Evolutionary conservation across 1,284 basidiomycete species (phyloP).

Genomic region (Ustilago sp.): DNA sequence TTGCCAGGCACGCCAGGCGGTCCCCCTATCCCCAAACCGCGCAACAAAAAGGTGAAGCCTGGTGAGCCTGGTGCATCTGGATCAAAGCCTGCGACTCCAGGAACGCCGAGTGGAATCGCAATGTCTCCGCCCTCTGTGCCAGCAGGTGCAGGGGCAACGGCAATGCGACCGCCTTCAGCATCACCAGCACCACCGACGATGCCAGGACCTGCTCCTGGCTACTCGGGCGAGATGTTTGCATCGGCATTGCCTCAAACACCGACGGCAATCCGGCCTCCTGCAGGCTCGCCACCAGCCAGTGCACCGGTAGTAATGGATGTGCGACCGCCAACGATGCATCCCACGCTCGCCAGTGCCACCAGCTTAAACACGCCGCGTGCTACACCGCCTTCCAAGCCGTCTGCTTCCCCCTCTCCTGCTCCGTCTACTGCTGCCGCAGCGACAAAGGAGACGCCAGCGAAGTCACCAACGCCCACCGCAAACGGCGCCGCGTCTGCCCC

Average conservation of each 20-base stretch:
- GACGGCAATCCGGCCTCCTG: conserved; percentile 19
- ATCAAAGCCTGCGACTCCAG: conserved; percentile 11
- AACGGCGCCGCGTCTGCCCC: conserved; percentile 11
- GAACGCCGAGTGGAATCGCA: conserved; percentile 6
- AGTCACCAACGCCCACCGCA: conserved; percentile 13
- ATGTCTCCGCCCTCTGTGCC: conserved; percentile 10
- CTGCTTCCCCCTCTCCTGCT: conserved; percentile 23
- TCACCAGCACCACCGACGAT: conserved; percentile 32
- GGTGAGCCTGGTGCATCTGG: conserved; percentile 21
- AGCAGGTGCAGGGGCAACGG: background rate
- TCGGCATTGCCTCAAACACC: conserved; percentile 37
- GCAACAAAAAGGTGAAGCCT: conserved; percentile 50
- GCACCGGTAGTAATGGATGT: conserved; percentile 15
- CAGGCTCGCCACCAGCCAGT: conserved; percentile 13
- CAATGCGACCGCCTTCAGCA: conserved; percentile 17
- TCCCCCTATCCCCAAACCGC: conserved; percentile 26
- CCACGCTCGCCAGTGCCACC: conserved; percentile 39
- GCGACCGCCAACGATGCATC: conserved; percentile 45
- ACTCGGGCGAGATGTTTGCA: conserved; percentile 39
- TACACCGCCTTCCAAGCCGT: conserved; percentile 24
- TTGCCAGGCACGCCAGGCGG: conserved; percentile 48
- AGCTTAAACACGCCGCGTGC: conserved; percentile 46
- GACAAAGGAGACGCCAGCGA: conserved; percentile 18
- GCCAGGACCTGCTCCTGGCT: conserved; percentile 42
- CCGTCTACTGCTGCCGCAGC: conserved; percentile 2